Conservation (phyloP, 768 basidiomycete genomes). For the Agrocybe praecox region DNA sequence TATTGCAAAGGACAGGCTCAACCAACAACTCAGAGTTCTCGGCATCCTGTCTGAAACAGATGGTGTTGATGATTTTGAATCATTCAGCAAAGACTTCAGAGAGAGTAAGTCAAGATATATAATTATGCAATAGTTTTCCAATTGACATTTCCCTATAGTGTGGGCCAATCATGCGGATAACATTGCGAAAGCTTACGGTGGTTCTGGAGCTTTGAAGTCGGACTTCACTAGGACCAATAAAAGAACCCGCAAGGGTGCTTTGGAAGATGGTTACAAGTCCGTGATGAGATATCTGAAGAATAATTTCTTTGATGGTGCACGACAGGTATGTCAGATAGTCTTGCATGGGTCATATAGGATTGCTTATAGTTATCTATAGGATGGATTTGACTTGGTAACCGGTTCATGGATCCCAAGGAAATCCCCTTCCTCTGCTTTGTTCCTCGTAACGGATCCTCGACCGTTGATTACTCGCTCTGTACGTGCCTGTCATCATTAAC, state of each 20-base stretch:
- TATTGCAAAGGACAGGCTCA: slow-evolving; percentile 84
- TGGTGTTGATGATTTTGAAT: slow-evolving; percentile 79
- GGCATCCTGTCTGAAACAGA: slow-evolving; percentile 75
- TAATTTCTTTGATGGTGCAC: slow-evolving; percentile 93
- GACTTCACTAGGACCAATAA: slow-evolving; percentile 96
- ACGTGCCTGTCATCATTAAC: slow-evolving; percentile 28
- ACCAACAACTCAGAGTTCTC: slow-evolving; percentile 70
- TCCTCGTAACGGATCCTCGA: slow-evolving; percentile 75
- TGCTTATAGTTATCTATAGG: slow-evolving; percentile 44
- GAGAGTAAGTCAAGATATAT: slow-evolving; percentile 61
- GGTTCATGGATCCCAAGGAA: slow-evolving; percentile 88
- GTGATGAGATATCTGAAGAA: slow-evolving; percentile 89
- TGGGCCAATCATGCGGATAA: slow-evolving; percentile 97
- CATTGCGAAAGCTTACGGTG: slow-evolving; percentile 89
- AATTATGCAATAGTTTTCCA: not conserved
- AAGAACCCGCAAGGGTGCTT: slow-evolving; percentile 74
- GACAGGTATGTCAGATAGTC: slow-evolving; percentile 58
- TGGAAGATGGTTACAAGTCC: slow-evolving; percentile 89
- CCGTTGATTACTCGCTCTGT: slow-evolving; percentile 87
- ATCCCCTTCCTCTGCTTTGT: slow-evolving; percentile 67
- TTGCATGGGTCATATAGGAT: not conserved
- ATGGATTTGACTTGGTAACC: slow-evolving; percentile 93
- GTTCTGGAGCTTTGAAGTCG: slow-evolving; percentile 94
- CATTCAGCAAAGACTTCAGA: slow-evolving; percentile 81
- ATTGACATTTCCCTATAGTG: slow-evolving; percentile 50